Evolutionary conservation across 2,329 filamentous ascomycete genomes (phyloP), one percentile per base, ranked within the genome.

Genomic region (Byssochlamys sp.): DNA sequence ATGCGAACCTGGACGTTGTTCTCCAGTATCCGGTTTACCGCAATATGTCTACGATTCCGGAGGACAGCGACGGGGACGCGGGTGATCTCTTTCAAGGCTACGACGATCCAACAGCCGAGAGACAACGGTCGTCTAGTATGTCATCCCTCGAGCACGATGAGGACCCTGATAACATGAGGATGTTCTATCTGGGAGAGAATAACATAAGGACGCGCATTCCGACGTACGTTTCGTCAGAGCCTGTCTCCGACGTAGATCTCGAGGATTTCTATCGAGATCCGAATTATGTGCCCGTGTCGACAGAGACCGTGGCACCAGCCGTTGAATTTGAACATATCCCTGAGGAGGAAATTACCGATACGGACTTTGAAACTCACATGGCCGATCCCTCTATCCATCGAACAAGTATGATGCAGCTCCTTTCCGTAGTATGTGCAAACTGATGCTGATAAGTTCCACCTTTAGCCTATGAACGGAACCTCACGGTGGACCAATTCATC

Each of bases 401-500:
- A 24, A 52, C 27, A 55, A 33, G 25, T 12, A 48, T 5, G 28
- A 28, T 53, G 39, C 7, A n/a, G 14, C n/a, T 6, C 1, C 9
- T 19, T 45, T 4, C n/a, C 3, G 7, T 7, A 19, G 5, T 45
- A 4, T 19, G 1, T 24, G 25, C 49, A 12, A 24, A 51, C 9
- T 12, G 49, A 51, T 28, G 25, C 49, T 51, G 49, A 51, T 24
- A 3, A n/a, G 24, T 57, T 48, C 10, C 12, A 53, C 5, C n/a
- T 48, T 39, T 58, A 68, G 73, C 72, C 27, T 70, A 72, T 55
- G 74, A 76, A 61, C 65, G 69, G 12, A 76, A 76, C 54, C 63
- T 75, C 45, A 73, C 69, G 2, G 66, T 76, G 52, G 72, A 74
- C n/a, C 71, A 75, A 59, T 76, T 76, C 56, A 73, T 76, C 45